Conservation (phyloP, 306 rosid genomes). For the Hippophae rhamnoides region DNA sequence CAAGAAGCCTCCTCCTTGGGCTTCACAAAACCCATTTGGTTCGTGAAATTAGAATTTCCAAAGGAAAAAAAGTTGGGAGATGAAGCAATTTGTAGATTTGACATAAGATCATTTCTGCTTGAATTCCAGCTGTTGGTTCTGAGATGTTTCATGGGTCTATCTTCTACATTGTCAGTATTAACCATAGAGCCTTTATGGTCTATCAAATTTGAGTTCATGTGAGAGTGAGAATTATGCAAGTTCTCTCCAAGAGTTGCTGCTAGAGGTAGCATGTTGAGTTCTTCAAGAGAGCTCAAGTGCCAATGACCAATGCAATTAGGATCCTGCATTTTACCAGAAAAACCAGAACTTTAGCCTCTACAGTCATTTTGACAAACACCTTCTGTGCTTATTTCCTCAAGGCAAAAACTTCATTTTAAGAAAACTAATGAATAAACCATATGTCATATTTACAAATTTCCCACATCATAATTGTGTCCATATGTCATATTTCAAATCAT, state of each 20-base stretch:
- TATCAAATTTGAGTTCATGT: conserved; percentile 21
- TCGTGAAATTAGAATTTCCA: conserved; percentile 29
- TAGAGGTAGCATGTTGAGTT: conserved; percentile 33
- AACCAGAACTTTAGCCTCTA: neutral
- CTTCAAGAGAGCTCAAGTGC: conserved; percentile 49
- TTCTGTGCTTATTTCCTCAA: neutral
- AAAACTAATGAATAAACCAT: neutral
- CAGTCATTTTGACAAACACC: neutral
- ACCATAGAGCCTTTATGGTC: conserved; percentile 31
- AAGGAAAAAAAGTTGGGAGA: conserved; percentile 45
- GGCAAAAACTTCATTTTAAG: neutral
- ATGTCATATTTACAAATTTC: neutral
- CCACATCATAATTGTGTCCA: neutral
- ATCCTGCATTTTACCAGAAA: conserved; percentile 60
- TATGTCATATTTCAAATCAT: neutral
- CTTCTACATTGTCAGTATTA: conserved; percentile 20
- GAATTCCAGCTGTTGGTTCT: conserved; percentile 44
- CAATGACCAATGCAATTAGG: conserved; percentile 46
- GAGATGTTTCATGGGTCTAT: conserved; percentile 43
- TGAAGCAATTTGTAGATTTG: conserved; percentile 32
- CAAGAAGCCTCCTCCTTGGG: conserved; percentile 52
- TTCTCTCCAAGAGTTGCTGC: conserved; percentile 51
- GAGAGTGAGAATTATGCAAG: conserved; percentile 40
- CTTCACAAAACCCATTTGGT: conserved; percentile 43
- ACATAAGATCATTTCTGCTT: conserved; percentile 19